A percentile compares a stretch with the other conserved stretches of the same genome.
Conservation (phyloP, 176 grass and related monocot genomes). For the Panicum miliaceum region DNA sequence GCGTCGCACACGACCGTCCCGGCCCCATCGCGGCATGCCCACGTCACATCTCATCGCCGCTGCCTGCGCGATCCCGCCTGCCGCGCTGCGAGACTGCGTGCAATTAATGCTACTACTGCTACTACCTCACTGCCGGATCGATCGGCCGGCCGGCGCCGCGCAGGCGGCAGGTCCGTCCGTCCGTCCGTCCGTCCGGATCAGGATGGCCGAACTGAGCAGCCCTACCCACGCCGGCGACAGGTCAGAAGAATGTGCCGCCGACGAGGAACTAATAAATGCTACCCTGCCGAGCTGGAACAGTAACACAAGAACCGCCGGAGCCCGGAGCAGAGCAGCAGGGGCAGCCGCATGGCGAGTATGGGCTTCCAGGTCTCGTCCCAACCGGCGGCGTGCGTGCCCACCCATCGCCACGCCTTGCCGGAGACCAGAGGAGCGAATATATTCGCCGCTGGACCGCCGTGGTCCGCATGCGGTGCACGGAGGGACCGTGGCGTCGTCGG, state of each 20-base stretch:
- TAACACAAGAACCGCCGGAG: too few species aligned
- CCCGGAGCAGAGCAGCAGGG: background rate
- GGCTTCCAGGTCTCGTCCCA: too few species aligned
- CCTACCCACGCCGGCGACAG: background rate
- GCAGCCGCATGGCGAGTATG: too few species aligned
- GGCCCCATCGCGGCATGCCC: too few species aligned
- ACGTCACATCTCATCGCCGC: too few species aligned
- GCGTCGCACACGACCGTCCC: background rate
- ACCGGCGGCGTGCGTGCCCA: too few species aligned
- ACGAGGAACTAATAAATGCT: background rate
- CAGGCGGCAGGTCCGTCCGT: too few species aligned
- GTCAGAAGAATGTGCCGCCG: background rate
- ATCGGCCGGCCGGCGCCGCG: too few species aligned
- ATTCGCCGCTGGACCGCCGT: background rate
- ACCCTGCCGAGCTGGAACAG: background rate
- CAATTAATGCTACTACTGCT: background rate
- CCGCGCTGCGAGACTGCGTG: background rate
- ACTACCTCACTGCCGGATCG: background rate
- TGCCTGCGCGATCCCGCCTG: background rate
- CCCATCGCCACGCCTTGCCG: too few species aligned
- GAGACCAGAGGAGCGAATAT: too few species aligned
- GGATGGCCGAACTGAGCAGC: background rate
- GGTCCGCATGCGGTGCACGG: background rate
- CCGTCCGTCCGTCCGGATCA: background rate
- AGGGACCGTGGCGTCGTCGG: background rate